Conservation (phyloP, 2,329 filamentous ascomycete genomes). For the Stemphylium beticola region DNA sequence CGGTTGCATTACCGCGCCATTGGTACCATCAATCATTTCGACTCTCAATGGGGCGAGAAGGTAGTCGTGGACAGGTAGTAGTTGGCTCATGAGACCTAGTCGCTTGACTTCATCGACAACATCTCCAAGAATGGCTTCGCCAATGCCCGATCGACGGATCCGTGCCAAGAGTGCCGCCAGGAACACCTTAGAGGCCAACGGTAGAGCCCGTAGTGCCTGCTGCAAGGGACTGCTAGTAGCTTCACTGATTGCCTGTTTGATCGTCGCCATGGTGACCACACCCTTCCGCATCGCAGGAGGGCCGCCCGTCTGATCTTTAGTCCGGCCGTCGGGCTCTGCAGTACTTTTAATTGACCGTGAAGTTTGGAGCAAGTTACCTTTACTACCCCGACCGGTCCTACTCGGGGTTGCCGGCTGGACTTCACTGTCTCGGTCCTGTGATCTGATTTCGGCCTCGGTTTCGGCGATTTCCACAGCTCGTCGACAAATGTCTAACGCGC, state of each 20-base stretch:
- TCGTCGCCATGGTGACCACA: constrained; percentile 87
- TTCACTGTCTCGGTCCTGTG: constrained; percentile 39
- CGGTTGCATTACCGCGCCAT: constrained; percentile 11
- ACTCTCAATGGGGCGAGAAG: constrained; percentile 56
- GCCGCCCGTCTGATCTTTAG: constrained; percentile 33
- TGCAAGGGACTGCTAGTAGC: constrained; percentile 92
- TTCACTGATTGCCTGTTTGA: constrained; percentile 94
- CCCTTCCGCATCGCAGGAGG: constrained; percentile 41
- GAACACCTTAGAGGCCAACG: constrained; percentile 82
- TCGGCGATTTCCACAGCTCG: constrained; percentile 95
- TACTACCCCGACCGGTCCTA: constrained; percentile 56
- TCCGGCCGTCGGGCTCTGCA: constrained; percentile 27
- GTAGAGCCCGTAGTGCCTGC: constrained; percentile 82
- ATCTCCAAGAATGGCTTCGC: constrained; percentile 87
- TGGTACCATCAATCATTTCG: constrained; percentile 22
- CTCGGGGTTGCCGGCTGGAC: constrained; percentile 66
- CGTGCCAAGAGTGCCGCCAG: constrained; percentile 81
- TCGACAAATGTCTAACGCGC: constrained; percentile 93
- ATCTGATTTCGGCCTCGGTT: constrained; percentile 68
- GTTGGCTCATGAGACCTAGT: constrained; percentile 67
- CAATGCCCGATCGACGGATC: constrained; percentile 80
- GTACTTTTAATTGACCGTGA: constrained; percentile 27
- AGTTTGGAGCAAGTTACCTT: constrained; percentile 28
- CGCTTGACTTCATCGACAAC: constrained; percentile 84
- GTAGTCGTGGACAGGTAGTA: constrained; percentile 66